Conservation (phyloP, 345 rosid genomes). For the Salix suchowensis region DNA sequence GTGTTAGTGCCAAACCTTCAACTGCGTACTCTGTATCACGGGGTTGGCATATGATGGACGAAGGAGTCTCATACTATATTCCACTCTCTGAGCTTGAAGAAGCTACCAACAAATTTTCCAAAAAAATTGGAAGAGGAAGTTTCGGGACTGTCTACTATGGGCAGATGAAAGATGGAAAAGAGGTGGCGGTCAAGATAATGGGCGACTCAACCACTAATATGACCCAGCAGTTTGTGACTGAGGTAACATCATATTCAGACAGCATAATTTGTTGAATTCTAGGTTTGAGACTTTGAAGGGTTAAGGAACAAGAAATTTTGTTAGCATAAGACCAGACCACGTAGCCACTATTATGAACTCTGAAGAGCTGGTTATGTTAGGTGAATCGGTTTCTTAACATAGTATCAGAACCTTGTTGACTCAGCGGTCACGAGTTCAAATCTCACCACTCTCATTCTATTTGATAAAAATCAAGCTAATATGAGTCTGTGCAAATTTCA, state of each 20-base stretch:
- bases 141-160: conserved; percentile 92
- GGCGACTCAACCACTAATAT: conserved; percentile 60
- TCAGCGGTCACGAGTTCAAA: no score
- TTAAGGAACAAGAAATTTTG: background rate
- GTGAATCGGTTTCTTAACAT: no score
- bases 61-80: conserved; percentile 70
- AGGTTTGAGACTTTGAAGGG: background rate
- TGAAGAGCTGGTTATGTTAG: background rate
- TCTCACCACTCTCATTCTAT: no score
- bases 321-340: background rate
- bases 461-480: no score
- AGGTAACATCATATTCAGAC: conserved; percentile 40
- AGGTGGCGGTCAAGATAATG: conserved; percentile 86
- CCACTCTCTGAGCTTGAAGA: conserved; percentile 66
- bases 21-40: conserved; percentile 49
- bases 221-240: conserved; percentile 87
- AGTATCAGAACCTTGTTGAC: no score
- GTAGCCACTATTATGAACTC: background rate
- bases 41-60: conserved; percentile 67
- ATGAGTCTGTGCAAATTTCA: no score
- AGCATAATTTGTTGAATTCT: background rate
- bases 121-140: conserved; percentile 89
- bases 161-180: conserved; percentile 91
- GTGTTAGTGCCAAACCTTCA: conserved; percentile 43
- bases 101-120: conserved; percentile 68